Percentiles rank a stretch among this genome's conserved stretches.
These are phyloP conservation scores for Tirmania nivea DNA, from an alignment of 495 filamentous ascomycete genomes.

Conservation along the genomic window DNA sequence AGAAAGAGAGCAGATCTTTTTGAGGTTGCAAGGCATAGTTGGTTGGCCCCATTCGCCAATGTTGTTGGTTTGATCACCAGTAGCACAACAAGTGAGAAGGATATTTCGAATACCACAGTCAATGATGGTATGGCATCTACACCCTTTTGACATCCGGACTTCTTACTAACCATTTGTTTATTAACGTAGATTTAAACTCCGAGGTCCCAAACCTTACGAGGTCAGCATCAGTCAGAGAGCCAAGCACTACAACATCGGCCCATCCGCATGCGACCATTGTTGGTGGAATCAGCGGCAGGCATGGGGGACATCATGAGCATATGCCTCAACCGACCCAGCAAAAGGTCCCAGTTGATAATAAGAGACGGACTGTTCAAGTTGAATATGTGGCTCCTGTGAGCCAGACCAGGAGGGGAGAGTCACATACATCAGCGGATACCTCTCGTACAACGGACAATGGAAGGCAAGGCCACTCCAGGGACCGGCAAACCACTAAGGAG, in stretches of 20 bases:
- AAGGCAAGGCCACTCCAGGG: background rate
- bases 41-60: constrained; percentile 88
- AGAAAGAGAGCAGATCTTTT: constrained; percentile 89
- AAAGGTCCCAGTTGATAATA: constrained; percentile 54
- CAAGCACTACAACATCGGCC: constrained; percentile 34
- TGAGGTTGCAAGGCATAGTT: constrained; percentile 93
- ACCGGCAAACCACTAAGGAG: background rate
- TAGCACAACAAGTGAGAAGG: constrained; percentile 65
- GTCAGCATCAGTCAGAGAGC: constrained; percentile 80
- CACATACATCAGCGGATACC: constrained; percentile 3
- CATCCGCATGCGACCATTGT: constrained; percentile 35
- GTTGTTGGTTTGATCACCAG: constrained; percentile 93
- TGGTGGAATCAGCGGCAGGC: constrained; percentile 42
- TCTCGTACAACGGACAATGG: background rate
- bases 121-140: constrained; percentile 5
- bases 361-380: constrained; percentile 85
- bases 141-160: background rate
- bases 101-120: constrained; percentile 66
- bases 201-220: constrained; percentile 50
- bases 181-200: constrained; percentile 24
- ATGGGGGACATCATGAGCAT: constrained; percentile 40
- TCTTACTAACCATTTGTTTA: constrained; percentile 14
- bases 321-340: constrained; percentile 39
- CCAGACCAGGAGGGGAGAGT: constrained; percentile 47
- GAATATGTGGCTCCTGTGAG: constrained; percentile 91